A percentile compares a stretch with the other conserved stretches of the same genome.
Conservation (phyloP, 441 rosid genomes). For the Arabidopsis hybrid region DNA sequence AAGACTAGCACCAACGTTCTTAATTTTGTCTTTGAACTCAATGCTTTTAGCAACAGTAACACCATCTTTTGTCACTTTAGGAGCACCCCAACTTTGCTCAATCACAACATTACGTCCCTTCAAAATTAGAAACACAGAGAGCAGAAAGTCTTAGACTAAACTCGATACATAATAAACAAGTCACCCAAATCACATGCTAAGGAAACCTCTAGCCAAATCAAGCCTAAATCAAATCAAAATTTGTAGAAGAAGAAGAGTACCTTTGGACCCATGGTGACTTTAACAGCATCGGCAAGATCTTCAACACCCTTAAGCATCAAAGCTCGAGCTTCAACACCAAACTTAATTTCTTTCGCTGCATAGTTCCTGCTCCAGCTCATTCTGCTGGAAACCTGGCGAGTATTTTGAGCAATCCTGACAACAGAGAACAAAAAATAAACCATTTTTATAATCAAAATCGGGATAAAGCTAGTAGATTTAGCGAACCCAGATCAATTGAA, state of each 20-base stretch:
- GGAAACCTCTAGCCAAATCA: not conserved
- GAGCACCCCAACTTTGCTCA: conserved; percentile 86
- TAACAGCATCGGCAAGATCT: conserved; percentile 85
- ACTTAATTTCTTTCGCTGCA: conserved; percentile 78
- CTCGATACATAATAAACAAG: not conserved
- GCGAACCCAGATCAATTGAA: not conserved
- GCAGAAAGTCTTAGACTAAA: not conserved
- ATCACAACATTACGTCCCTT: conserved; percentile 84
- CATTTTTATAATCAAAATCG: not conserved
- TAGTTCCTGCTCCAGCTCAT: conserved; percentile 53
- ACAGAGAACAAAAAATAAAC: not conserved
- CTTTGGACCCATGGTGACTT: conserved; percentile 92
- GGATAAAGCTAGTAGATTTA: not conserved
- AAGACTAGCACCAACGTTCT: conserved; percentile 91
- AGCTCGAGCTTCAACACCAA: conserved; percentile 83
- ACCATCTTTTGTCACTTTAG: conserved; percentile 89
- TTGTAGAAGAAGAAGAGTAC: conserved; percentile 36
- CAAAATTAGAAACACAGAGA: not conserved
- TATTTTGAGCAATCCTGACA: not conserved
- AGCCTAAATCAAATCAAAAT: not conserved
- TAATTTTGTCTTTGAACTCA: conserved; percentile 82
- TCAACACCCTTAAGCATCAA: conserved; percentile 85
- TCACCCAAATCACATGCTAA: conserved; percentile 1
- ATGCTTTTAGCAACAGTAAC: conserved; percentile 89
- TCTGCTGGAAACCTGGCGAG: not conserved